Base-by-base conservation (phyloP, 257 asterid species). In the Solanum clarkiae region DNA sequence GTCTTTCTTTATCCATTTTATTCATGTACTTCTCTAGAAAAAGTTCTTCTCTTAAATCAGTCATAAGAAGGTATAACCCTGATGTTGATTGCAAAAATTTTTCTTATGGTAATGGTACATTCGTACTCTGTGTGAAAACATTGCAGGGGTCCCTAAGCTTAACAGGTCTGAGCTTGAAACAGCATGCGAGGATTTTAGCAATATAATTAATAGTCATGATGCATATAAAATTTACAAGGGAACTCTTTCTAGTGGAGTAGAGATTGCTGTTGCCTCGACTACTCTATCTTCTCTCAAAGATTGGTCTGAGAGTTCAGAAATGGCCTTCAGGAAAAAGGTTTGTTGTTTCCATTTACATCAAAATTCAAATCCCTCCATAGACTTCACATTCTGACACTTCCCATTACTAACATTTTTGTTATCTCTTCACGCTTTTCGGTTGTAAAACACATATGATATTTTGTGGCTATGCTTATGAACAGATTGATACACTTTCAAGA, bases 181-280 rank as follows among this genome's bases (percentile, higher is more conserved):
- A 55, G 96, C 99, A 7, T 95, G 99, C 24, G 99, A 97, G 88
- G 98, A 97, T 86, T 95, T 94, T 93, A 95, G 99, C 92, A 97
- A 97, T 86, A 95, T 95, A 83, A 88, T 95, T 5, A 40, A 36
- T 14, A 83, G 86, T 6, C 65, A 74, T 36, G 95, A 95, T 45
- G 89, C 91, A 57, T 87, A 91, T 24, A 95, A 91, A 3, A 77
- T 97, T 56, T 97, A 95, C 86, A 97, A 97, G 89, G 99, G 99
- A 88, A 97, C 98, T 74, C 91, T 97, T 15, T 94, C 98, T 6
- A 95, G 94, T 81, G 99, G 99, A 60, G 98, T 95, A 26, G 99
- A 97, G 91, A 97, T 97, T 75, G 94, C 91, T 42, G 99, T 97
- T 81, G 90, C 83, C 71, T 94, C 99, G 20, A 95, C 99, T 47